phyloP scores from a whole-genome alignment of 495 filamentous ascomycete genomes.

The Platismatia glauca region DNA sequence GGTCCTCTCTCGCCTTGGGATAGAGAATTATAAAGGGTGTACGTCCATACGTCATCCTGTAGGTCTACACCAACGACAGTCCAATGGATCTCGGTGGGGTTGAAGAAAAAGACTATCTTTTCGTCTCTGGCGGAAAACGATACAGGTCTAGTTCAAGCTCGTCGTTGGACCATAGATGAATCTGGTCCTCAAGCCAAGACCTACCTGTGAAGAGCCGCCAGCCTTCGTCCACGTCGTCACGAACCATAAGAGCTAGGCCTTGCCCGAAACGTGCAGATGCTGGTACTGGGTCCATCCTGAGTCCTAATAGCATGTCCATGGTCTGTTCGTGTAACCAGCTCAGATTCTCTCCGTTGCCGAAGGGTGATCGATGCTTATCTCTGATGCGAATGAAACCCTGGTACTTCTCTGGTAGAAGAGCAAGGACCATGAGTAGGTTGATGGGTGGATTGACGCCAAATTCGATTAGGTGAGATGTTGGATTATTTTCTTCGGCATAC shows the following conservation, averaged over 20 bases:
- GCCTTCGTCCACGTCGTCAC: not conserved
- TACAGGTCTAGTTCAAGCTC: not conserved
- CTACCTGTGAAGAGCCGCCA: not conserved
- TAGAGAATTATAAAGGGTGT: not conserved
- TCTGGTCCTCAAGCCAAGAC: slow-evolving; percentile 1
- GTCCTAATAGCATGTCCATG: not conserved
- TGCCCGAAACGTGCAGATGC: not conserved
- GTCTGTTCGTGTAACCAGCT: slow-evolving; percentile 2
- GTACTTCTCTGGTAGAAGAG: not conserved
- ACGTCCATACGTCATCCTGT: not conserved
- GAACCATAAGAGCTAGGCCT: not conserved
- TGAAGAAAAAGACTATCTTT: not conserved
- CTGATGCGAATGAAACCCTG: not conserved
- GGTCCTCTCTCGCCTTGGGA: not conserved
- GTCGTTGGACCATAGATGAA: not conserved
- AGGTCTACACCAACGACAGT: not conserved
- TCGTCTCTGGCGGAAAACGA: not conserved
- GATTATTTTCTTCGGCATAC: not conserved
- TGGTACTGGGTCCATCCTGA: not conserved
- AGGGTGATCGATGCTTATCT: not conserved
- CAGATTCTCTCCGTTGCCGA: not conserved
- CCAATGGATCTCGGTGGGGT: not conserved
- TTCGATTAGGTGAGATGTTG: not conserved
- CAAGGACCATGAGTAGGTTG: not conserved
- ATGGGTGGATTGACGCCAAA: not conserved